Conservation (phyloP, 208 protist genomes). For the Trypanosoma scelopori region DNA sequence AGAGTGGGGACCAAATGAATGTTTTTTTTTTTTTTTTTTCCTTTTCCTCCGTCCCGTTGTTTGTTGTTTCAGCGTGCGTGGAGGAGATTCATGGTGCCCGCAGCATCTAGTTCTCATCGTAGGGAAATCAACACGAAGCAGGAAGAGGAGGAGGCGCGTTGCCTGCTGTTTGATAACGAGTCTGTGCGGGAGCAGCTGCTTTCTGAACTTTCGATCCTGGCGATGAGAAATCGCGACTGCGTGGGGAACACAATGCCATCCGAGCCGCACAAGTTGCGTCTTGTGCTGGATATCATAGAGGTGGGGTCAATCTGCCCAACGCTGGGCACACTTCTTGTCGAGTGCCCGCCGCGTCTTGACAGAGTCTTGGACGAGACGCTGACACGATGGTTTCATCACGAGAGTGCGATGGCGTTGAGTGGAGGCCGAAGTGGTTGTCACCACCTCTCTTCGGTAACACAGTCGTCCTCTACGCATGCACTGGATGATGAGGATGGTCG, state of each 20-base stretch:
- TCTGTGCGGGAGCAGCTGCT: conserved; percentile 21
- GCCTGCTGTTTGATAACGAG: conserved; percentile 19
- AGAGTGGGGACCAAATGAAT: too few relatives aligned
- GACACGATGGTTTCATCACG: conserved; percentile 17
- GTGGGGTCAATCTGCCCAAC: conserved; percentile 17
- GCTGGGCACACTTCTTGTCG: conserved; percentile 28
- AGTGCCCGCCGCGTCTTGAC: conserved; percentile 13
- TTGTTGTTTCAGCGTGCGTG: too few relatives aligned
- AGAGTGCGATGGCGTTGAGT: not conserved
- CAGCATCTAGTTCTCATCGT: not conserved
- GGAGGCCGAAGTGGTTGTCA: not conserved
- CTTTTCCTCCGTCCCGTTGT: too few relatives aligned
- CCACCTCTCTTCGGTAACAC: not conserved
- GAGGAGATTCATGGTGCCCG: conserved; percentile 13
- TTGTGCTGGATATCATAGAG: conserved; percentile 20
- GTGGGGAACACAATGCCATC: not conserved
- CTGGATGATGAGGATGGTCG: not conserved
- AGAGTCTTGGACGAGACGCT: conserved; percentile 1
- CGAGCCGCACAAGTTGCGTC: conserved; percentile 7
- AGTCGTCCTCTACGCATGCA: not conserved
- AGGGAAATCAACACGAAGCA: not conserved
- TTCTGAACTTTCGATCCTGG: conserved; percentile 24
- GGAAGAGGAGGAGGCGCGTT: conserved; percentile 3
- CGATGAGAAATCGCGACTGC: not conserved
- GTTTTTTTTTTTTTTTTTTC: too few relatives aligned